Evolutionary conservation across 441 rosid genomes (phyloP), one percentile per base, ranked within the genome.

Genomic region (Euphorbia schlechtendalii): DNA sequence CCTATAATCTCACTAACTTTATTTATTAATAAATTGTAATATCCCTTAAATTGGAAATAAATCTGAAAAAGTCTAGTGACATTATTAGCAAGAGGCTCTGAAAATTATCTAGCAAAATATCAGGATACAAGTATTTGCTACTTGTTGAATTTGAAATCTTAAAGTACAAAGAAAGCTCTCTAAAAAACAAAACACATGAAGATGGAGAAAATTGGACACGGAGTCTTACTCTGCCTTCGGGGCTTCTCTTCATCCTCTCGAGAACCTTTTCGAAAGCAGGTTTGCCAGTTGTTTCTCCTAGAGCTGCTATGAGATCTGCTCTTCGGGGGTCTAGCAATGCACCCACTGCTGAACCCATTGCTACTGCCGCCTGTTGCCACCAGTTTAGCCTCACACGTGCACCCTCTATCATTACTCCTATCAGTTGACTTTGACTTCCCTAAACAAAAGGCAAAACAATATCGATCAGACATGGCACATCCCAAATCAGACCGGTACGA

Each of bases 361-460:
- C 96, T 61, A 92, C 96, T 0, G 92, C 98, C 9, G 90, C 96
- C 80, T 81, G 94, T 71, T 92, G 96, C 98, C 98, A 92, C 41
- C 82, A 62, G 21, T 82, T 84, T n/a, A 92, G 80, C 71, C 41
- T 77, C 18, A 85, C 57, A 4, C 83, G 79, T 60, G 78, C 92
- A 56, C 88, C 83, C 72, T 69, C 81, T 25, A 80, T 71, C 79
- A 87, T 87, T 32, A 24, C 45, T 13, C 60, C 64, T 21, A 14
- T 43, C 52, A 64, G 10, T 1, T 5, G 13, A 3, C 34, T 27
- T 27, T 14, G 36, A 5, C 57, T 8, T 49, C 0, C 9, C 13
- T 9, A 10, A 40, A 9, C 2, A 40, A 48, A 21, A 12, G 17
- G 25, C n/a, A 14, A 8, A 0, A 22, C 14, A 54, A 24, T 11